Conservation (phyloP, 495 filamentous ascomycete genomes). For the Tuber brumale region DNA sequence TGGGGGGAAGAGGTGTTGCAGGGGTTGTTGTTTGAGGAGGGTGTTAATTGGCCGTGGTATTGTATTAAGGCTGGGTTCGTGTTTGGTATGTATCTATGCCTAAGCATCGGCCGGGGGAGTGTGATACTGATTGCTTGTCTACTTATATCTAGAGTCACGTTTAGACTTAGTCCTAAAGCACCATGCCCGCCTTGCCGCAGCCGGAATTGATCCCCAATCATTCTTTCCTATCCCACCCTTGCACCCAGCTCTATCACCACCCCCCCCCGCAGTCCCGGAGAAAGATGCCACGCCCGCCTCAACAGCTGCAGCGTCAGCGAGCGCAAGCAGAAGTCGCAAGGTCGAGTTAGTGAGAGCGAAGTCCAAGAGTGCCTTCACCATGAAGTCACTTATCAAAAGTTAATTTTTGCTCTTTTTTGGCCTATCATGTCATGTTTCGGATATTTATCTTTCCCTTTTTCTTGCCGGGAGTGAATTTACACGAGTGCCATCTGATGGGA, state of each 20-base stretch:
- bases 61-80: slow-evolving; percentile 17
- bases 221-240: slow-evolving; percentile 28
- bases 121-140: neutral
- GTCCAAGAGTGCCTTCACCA: slow-evolving; percentile 29
- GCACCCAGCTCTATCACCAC: slow-evolving; percentile 8
- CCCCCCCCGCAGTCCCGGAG: slow-evolving; percentile 1
- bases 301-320: neutral
- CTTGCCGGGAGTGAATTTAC: neutral
- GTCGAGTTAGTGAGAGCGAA: slow-evolving; percentile 27
- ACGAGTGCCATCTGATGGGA: neutral
- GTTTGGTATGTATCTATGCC: slow-evolving; percentile 20
- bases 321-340: neutral
- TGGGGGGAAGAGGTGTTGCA: slow-evolving; percentile 29
- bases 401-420: neutral
- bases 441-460: neutral
- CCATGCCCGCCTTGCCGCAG: slow-evolving; percentile 25
- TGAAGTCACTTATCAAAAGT: slow-evolving; percentile 26
- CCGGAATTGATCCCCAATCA: slow-evolving; percentile 26
- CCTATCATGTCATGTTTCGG: neutral
- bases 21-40: slow-evolving; percentile 33
- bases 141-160: slow-evolving; percentile 16
- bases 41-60: slow-evolving; percentile 34
- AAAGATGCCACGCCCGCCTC: slow-evolving; percentile 1
- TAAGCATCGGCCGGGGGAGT: neutral
- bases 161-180: slow-evolving; percentile 30